A percentile compares a stretch with the other conserved stretches of the same genome.
Conservation (phyloP, 495 filamentous ascomycete species). For the Xylaria grammica region DNA sequence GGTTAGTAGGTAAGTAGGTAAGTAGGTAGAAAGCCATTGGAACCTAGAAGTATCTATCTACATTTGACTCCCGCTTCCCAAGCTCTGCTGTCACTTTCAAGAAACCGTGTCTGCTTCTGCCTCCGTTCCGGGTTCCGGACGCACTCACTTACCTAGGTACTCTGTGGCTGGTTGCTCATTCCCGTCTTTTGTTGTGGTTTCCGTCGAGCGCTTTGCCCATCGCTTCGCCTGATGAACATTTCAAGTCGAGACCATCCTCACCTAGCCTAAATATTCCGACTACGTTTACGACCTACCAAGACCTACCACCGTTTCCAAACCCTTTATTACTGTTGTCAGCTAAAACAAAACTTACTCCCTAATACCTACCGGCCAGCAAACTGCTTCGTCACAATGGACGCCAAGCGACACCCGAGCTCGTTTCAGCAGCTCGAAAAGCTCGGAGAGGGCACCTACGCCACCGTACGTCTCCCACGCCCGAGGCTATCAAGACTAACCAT, state of each 20-base stretch:
- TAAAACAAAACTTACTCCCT: conserved; percentile 16
- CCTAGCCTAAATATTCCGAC: neutral
- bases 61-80: too few species aligned
- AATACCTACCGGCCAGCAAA: conserved; percentile 22
- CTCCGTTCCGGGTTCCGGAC: neutral
- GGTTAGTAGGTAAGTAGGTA: too few species aligned
- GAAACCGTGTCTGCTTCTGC: too few species aligned
- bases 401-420: conserved; percentile 86
- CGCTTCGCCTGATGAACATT: too few species aligned
- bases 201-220: neutral
- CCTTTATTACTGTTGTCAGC: conserved; percentile 21
- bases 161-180: neutral
- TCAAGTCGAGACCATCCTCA: neutral
- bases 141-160: neutral
- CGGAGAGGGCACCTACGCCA: conserved; percentile 98
- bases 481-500: neutral
- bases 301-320: neutral
- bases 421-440: conserved; percentile 99
- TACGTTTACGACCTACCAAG: too few species aligned
- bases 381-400: conserved; percentile 68
- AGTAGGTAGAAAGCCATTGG: too few species aligned
- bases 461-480: conserved; percentile 62
- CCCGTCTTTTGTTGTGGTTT: neutral
- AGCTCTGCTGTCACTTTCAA: neutral
- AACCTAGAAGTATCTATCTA: too few species aligned